These are phyloP conservation scores for Solanum hybrid DNA, from an alignment of 305 asterid species.

Conservation along the genomic window DNA sequence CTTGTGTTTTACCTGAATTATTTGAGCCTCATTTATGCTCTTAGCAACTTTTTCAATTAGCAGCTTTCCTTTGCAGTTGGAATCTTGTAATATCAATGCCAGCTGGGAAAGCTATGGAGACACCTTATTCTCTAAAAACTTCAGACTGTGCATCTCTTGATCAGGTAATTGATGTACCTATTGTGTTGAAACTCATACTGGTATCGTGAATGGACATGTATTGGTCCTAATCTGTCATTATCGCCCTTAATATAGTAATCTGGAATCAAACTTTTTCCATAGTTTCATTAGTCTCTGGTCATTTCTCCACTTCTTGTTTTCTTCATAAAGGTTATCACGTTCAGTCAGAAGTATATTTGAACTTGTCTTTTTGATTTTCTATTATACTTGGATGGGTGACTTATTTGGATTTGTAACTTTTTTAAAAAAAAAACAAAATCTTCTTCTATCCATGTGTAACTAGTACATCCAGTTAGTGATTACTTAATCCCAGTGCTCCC, in stretches of 20 bases:
- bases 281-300: neutral
- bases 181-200: neutral
- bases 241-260: neutral
- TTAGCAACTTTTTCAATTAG: constrained; percentile 17
- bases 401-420: neutral
- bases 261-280: neutral
- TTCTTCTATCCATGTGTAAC: neutral
- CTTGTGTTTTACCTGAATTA: constrained; percentile 1
- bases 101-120: constrained; percentile 61
- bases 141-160: constrained; percentile 72
- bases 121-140: constrained; percentile 65
- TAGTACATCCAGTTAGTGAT: neutral
- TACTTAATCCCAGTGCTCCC: neutral
- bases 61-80: constrained; percentile 60
- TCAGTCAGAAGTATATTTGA: neutral
- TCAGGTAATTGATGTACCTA: constrained; percentile 37
- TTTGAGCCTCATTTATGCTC: constrained; percentile 3
- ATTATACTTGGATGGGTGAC: neutral
- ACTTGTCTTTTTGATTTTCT: neutral
- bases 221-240: neutral
- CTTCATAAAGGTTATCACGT: neutral
- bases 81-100: constrained; percentile 71
- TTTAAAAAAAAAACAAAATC: neutral
- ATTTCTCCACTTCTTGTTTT: neutral
- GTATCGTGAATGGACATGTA: neutral